A percentile compares a stretch with the other conserved stretches of the same genome.
Conservation (phyloP, 495 filamentous ascomycete species). For the Apiosordaria backusii region DNA sequence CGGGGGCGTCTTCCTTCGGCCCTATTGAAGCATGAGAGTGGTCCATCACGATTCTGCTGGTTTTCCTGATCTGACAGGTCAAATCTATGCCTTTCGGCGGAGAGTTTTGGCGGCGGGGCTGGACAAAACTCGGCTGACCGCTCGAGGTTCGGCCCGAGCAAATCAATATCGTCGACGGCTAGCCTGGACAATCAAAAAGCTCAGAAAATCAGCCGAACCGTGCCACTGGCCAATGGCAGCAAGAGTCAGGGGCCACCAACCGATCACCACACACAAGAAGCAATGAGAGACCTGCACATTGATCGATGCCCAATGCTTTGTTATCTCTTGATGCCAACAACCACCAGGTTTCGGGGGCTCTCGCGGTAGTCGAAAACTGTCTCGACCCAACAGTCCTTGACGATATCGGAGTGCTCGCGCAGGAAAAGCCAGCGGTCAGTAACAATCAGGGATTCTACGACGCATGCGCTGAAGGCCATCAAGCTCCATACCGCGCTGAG, state of each 20-base stretch:
- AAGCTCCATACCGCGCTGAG: slow-evolving; percentile 84
- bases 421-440: slow-evolving; percentile 90
- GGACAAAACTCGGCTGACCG: not conserved
- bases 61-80: not conserved
- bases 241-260: not conserved
- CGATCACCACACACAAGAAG: not conserved
- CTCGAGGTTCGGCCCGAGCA: not conserved
- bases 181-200: not conserved
- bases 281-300: not conserved
- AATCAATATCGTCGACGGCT: not conserved
- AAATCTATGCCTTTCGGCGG: not conserved
- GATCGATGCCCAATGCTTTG: not conserved
- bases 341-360: slow-evolving; percentile 85
- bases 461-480: slow-evolving; percentile 89
- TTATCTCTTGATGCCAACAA: slow-evolving; percentile 80
- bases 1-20: not conserved
- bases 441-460: slow-evolving; percentile 86
- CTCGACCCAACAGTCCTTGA: slow-evolving; percentile 83
- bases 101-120: not conserved
- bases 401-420: slow-evolving; percentile 63
- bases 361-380: slow-evolving; percentile 83
- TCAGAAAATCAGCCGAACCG: not conserved
- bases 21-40: not conserved
- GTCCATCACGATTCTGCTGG: not conserved
- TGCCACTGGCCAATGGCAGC: not conserved